Conservation (phyloP, 176 grass and related monocot species). For the Oryza coarctata region DNA sequence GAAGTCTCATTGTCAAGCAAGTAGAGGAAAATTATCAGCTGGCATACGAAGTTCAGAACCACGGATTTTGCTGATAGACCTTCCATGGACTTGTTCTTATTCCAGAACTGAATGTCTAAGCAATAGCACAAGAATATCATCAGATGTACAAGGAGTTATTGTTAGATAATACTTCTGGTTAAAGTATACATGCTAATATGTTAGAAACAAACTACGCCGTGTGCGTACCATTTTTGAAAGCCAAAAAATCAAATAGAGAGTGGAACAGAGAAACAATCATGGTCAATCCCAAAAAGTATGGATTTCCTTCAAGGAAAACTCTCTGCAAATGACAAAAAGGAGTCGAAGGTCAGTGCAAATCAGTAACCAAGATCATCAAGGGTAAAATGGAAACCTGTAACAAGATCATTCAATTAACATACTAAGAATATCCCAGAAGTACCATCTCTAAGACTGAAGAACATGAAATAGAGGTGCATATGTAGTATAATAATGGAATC, state of each 20-base stretch:
- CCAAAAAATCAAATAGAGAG: constrained; percentile 97
- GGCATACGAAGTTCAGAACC: constrained; percentile 88
- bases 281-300: constrained; percentile 79
- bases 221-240: constrained; percentile 93
- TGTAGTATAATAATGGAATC: neutral
- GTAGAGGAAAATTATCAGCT: constrained; percentile 91
- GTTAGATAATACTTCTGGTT: constrained; percentile 11
- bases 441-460: neutral
- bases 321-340: constrained; percentile 54
- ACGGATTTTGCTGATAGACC: constrained; percentile 99
- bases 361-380: constrained; percentile 1
- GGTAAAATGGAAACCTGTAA: constrained; percentile 11
- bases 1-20: constrained; percentile 99
- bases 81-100: constrained; percentile 99
- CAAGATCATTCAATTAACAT: neutral
- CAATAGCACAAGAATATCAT: constrained; percentile 15
- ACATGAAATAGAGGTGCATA: constrained; percentile 18
- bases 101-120: constrained; percentile 99
- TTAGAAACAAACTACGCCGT: constrained; percentile 1
- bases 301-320: constrained; percentile 98
- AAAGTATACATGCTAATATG: constrained; percentile 9
- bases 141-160: neutral
- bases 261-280: constrained; percentile 88
- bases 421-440: constrained; percentile 15
- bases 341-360: constrained; percentile 23